Evolutionary conservation across 306 rosid genomes (phyloP), one percentile per base, ranked within the genome.

Genomic region (Rosa lucieae): DNA sequence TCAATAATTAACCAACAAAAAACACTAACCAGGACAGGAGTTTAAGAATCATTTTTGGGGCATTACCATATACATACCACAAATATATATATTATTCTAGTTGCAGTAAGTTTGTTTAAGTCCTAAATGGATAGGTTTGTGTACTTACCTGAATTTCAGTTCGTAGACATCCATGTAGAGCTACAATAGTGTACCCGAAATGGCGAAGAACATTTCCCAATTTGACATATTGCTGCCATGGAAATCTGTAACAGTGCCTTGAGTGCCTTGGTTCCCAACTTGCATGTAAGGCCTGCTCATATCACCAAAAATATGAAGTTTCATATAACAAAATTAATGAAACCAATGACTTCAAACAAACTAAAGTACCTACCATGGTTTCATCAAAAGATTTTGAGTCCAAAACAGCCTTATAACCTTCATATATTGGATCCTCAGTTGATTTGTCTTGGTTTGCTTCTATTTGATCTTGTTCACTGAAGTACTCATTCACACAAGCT

Each of bases 211-310:
- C 97, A 42, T 84, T 87, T 75, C 98, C 99, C 7, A 95, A 83
- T 87, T 93, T 92, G 39, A 95, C 97, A 67, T 95, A 95, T 65
- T 83, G 99, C 86, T 95, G 97, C 87, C 97, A 92, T 76, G 99
- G 99, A 77, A 90, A 83, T 73, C 77, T 89, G 70, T 90, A 83
- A 72, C 97, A 95, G 70, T 94, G 89, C 73, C 90, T 85, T 1
- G 97, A 88, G 80, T 95, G 99, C 82, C 99, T 92, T 10, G 99
- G 98, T 82, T 95, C 99, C 99, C 98, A 95, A 81, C 98, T 95
- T 84, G 99, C 96, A 79, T 92, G 85, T 37, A 90, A 79, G 65
- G 99, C 99, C 99, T 94, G 77, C 52, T 43, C 85, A 80, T 44
- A 74, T 77, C 12, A 44, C 49, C 59, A 72, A 63, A 72, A 75